A percentile compares a stretch with the other conserved stretches of the same genome.
These are phyloP conservation scores for Pistacia atlantica DNA, from an alignment of 345 rosid genomes.

Conservation along the genomic window DNA sequence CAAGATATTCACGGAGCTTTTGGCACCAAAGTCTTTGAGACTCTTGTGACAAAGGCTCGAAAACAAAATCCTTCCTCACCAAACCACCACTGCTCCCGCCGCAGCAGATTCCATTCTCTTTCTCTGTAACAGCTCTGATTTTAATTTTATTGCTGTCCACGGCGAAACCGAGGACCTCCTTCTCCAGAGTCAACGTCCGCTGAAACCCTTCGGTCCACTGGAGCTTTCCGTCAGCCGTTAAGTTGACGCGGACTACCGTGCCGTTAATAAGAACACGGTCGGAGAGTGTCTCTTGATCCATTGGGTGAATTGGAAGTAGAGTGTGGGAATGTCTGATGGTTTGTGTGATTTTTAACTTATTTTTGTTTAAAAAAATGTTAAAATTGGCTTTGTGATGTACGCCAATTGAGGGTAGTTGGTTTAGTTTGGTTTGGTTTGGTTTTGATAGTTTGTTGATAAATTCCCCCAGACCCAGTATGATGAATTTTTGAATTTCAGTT, in stretches of 20 bases:
- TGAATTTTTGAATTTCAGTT: too few relatives aligned
- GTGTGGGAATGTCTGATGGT: too few relatives aligned
- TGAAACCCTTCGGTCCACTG: constrained; percentile 49
- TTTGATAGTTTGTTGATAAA: too few relatives aligned
- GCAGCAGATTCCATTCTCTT: constrained; percentile 54
- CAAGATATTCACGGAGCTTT: constrained; percentile 53
- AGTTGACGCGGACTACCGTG: constrained; percentile 32
- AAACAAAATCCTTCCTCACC: constrained; percentile 69
- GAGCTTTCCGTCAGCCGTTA: constrained; percentile 61
- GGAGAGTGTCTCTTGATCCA: constrained; percentile 26
- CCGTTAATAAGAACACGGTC: constrained; percentile 58
- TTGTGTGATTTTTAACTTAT: background rate
- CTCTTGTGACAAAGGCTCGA: constrained; percentile 64
- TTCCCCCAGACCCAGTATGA: too few relatives aligned
- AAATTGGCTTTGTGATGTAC: too few relatives aligned
- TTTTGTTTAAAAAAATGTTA: background rate
- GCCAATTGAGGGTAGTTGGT: too few relatives aligned
- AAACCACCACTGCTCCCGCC: constrained; percentile 38
- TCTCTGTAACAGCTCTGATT: constrained; percentile 50
- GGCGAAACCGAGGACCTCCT: constrained; percentile 68
- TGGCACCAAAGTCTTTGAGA: constrained; percentile 64
- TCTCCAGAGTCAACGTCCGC: constrained; percentile 46
- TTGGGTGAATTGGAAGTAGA: background rate
- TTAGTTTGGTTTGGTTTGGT: too few relatives aligned
- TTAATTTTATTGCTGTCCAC: constrained; percentile 55